These are phyloP conservation scores for Flammula alnicola DNA, from an alignment of 1,284 basidiomycete species.

Conservation along the genomic window DNA sequence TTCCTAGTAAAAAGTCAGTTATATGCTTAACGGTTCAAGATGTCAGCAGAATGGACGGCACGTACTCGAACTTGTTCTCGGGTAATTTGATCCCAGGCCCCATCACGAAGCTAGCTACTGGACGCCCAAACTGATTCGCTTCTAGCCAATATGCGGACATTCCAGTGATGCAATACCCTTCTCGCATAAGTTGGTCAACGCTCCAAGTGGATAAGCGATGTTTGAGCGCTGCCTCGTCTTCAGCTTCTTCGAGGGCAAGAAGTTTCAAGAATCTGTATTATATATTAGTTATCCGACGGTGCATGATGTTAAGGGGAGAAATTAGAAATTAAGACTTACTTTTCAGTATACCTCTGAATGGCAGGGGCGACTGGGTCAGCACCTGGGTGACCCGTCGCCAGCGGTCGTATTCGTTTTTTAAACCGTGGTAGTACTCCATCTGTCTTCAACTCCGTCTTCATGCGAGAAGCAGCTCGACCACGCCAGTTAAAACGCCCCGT, in stretches of 20 bases:
- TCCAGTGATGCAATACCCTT: constrained; percentile 73
- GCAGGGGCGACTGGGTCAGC: constrained; percentile 25
- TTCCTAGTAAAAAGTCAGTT: constrained; percentile 43
- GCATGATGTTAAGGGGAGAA: no score
- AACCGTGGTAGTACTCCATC: no score
- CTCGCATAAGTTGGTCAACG: constrained; percentile 56
- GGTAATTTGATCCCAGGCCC: constrained; percentile 63
- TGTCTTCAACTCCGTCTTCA: no score
- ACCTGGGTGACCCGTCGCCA: background rate
- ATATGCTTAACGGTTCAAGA: background rate
- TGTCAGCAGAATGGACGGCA: constrained; percentile 20
- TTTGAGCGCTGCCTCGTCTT: constrained; percentile 60
- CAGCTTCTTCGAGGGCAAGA: constrained; percentile 65
- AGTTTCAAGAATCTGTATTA: constrained; percentile 63
- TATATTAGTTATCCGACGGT: background rate
- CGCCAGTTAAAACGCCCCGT: constrained; percentile 21
- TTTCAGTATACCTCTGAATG: constrained; percentile 31
- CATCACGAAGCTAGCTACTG: constrained; percentile 62
- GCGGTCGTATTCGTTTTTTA: constrained; percentile 6
- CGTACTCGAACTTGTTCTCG: constrained; percentile 67
- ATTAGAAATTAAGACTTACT: constrained; percentile 27
- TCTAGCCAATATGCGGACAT: constrained; percentile 69
- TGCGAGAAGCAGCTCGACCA: constrained; percentile 13
- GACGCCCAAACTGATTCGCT: constrained; percentile 61
- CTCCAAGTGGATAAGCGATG: constrained; percentile 72